Evolutionary conservation across 371 early-diverging fungal genomes (phyloP), one percentile per base, ranked within the genome.

Genomic region (Rhizopus stolonifer): DNA sequence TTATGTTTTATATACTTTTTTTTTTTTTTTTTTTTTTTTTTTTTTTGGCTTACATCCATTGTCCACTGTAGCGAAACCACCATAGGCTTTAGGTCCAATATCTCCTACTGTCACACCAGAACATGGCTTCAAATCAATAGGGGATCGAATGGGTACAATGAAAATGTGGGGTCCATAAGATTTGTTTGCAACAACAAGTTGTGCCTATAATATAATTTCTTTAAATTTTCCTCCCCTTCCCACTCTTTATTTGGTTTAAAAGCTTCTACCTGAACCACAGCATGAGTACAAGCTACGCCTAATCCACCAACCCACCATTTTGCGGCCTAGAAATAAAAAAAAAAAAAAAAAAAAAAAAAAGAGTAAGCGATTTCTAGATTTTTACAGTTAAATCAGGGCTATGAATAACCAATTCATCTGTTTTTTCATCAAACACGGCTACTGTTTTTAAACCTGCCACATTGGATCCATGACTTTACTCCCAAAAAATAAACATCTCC

Each of bases 281-380:
- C 85, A 66, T 93, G 94, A 1, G 94, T 95, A 14, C 67, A 56
- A 11, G 69, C 57, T 10, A 67, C 68, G 11, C 83, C 83, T 7
- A 83, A 59, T 17, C 92, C 91, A 23, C 95, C 95, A 49, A 93
- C 86, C 94, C 94, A 94, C 93, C 93, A 94, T 58, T 92, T 92
- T 40, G 89, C 78, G 11, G 91, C 80, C 73, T 73, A 49, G n/a
- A n/a, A n/a, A n/a, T n/a, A n/a, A n/a, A n/a, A n/a, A n/a, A n/a
- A n/a, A n/a, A n/a, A n/a, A n/a, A n/a, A n/a, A n/a, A n/a, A n/a
- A n/a, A n/a, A n/a, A n/a, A n/a, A n/a, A n/a, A n/a, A n/a, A n/a
- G n/a, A n/a, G n/a, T n/a, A n/a, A n/a, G n/a, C n/a, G n/a, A n/a
- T n/a, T 15, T 33, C 11, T 42, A n/a, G n/a, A n/a, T n/a, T 45